These are phyloP conservation scores for Leptomonas seymouri DNA, from an alignment of 208 protist species.

Conservation along the genomic window DNA sequence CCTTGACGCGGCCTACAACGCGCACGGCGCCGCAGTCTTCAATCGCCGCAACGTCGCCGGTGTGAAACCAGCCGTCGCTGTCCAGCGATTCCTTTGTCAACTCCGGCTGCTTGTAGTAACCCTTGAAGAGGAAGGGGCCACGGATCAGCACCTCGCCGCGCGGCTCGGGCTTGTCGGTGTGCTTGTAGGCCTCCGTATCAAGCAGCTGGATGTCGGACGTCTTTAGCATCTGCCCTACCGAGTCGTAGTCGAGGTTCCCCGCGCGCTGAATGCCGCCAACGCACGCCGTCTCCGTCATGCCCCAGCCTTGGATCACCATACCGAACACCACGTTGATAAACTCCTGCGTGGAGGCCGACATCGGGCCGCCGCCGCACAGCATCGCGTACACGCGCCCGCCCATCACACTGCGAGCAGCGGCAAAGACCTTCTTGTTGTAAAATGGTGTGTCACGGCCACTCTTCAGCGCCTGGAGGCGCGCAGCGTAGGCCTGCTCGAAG, in stretches of 20 bases:
- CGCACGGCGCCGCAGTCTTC: conserved; percentile 58
- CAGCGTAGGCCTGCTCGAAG: conserved; percentile 74
- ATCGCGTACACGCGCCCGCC: conserved; percentile 79
- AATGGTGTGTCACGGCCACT: conserved; percentile 79
- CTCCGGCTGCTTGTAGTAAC: conserved; percentile 90
- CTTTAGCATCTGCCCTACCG: conserved; percentile 74
- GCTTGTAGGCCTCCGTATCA: conserved; percentile 83
- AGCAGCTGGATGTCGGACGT: conserved; percentile 89
- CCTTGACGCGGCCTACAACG: conserved; percentile 91
- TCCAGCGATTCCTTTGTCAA: conserved; percentile 82
- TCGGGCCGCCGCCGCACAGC: conserved; percentile 80
- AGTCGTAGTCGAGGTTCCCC: conserved; percentile 69
- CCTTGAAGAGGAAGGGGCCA: conserved; percentile 78
- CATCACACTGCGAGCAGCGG: conserved; percentile 47
- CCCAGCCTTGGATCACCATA: conserved; percentile 87
- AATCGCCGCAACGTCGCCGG: conserved; percentile 83
- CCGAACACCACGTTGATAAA: conserved; percentile 87
- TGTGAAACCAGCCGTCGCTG: conserved; percentile 87
- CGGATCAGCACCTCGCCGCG: conserved; percentile 83
- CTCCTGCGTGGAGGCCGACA: conserved; percentile 73
- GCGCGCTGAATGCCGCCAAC: conserved; percentile 57
- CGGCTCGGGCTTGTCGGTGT: conserved; percentile 72
- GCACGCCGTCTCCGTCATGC: conserved; percentile 87
- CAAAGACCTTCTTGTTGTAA: conserved; percentile 83
- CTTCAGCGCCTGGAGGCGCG: conserved; percentile 66